Conservation (phyloP, 345 rosid species). For the Syzygium aromaticum region DNA sequence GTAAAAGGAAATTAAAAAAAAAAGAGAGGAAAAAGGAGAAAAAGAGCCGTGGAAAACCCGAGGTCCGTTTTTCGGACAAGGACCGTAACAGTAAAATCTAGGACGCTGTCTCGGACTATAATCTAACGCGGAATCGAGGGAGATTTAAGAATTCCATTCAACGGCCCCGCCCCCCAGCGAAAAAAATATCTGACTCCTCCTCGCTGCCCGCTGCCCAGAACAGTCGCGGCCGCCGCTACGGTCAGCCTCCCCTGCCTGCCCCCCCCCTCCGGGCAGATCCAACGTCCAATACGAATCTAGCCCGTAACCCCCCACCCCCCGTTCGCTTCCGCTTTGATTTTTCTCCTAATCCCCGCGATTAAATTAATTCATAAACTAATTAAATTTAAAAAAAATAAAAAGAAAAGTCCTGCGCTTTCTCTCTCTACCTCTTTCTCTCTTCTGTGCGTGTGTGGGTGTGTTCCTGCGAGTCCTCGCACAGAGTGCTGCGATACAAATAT, state of each 20-base stretch:
- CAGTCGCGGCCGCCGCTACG: not conserved
- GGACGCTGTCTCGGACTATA: not conserved
- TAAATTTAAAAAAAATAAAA: too few relatives aligned
- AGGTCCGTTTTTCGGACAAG: not conserved
- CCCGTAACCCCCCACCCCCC: not conserved
- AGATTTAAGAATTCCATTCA: not conserved
- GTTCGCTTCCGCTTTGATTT: not conserved
- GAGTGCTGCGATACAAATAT: not conserved
- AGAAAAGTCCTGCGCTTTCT: not conserved
- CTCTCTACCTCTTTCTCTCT: not conserved
- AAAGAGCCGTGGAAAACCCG: not conserved
- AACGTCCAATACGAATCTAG: not conserved
- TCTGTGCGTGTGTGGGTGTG: too few relatives aligned
- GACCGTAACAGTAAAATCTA: not conserved
- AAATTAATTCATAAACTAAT: not conserved
- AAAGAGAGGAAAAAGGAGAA: not conserved
- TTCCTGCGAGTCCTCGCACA: not conserved
- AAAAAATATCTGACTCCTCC: slow-evolving; percentile 1
- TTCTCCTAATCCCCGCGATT: not conserved
- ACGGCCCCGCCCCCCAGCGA: not conserved
- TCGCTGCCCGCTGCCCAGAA: slow-evolving; percentile 4
- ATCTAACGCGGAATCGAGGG: not conserved
- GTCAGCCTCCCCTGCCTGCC: not conserved
- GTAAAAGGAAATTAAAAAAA: not conserved
- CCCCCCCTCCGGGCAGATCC: slow-evolving; percentile 1